phyloP scores from a whole-genome alignment of 352 stramenopile genomes.

The Phytophthora pseudosyringae region DNA sequence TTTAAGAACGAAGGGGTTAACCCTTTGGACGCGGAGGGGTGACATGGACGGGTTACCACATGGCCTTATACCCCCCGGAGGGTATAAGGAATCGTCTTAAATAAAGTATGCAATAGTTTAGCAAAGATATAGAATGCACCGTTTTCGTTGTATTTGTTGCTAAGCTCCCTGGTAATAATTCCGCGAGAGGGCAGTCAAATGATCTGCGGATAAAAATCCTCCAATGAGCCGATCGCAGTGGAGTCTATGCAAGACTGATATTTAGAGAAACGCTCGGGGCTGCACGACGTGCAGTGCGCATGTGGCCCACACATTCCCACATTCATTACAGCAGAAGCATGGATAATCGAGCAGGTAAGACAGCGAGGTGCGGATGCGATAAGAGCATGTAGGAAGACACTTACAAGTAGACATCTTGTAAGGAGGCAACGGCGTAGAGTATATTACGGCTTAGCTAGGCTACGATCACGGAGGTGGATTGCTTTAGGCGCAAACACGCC shows the following conservation, averaged over 20 bases:
- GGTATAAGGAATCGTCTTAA: slow-evolving; percentile 8
- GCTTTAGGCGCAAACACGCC: slow-evolving; percentile 6
- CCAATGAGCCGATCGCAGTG: background rate
- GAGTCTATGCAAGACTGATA: slow-evolving; percentile 2
- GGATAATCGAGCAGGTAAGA: too few relatives aligned
- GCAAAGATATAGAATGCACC: background rate
- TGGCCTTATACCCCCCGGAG: slow-evolving; percentile 2
- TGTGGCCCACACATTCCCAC: background rate
- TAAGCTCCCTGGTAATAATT: slow-evolving; percentile 16
- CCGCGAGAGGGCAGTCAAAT: background rate
- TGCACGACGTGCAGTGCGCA: background rate
- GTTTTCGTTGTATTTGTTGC: slow-evolving; percentile 9
- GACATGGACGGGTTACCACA: slow-evolving; percentile 13
- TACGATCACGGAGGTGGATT: slow-evolving; percentile 8
- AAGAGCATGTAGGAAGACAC: background rate
- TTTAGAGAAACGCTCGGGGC: background rate
- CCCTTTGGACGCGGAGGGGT: slow-evolving; percentile 21
- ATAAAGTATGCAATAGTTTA: slow-evolving; percentile 13
- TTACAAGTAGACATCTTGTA: background rate
- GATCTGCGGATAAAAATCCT: slow-evolving; percentile 3
- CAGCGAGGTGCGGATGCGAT: background rate
- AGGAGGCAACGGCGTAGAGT: background rate
- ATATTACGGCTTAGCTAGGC: too few relatives aligned
- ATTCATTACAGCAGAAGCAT: background rate
- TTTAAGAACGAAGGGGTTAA: too few relatives aligned